Base-by-base conservation (phyloP, 345 rosid genomes). In the Gossypium mustelinum region DNA sequence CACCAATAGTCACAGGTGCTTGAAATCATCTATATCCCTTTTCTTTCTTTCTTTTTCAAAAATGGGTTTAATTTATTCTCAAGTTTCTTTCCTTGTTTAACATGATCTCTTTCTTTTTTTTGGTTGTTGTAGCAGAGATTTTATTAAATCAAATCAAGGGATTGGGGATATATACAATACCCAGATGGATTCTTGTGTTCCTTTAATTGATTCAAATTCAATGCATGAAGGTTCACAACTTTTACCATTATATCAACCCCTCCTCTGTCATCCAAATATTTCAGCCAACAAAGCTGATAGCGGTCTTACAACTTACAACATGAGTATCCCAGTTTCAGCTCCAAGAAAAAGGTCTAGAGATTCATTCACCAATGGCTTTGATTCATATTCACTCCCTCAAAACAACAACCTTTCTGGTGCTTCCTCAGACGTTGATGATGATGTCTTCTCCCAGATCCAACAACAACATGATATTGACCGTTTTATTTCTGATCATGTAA, bases 381-480 rank as follows among this genome's bases (percentile, higher is more conserved):
- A 83, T 71, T 77, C 76, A 51, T 77, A 61, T 68, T 27, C 71
- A 0, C 44, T 71, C 54, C 50, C 79, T 16, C 92, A 84, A 70
- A 87, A 84, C 81, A 77, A 75, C n/a, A 84, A 80, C 41, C 18
- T 82, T 51, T 76, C 81, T n/a, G 74, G 67, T 11, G 64, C 81
- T 27, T 73, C 84, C 1, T 78, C 89, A 1, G 64, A 65, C 70
- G 16, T 85, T 25, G 89, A 82, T 75, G 55, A 78, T 11, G 29
- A 85, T 2, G 16, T 84, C 73, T 29, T 78, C n/a, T 74, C 81
- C 11, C 89, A 85, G 81, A 85, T 89, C 76, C 91, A 89, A 5
- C 88, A 84, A 27, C 94, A 87, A 43, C 75, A 82, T 1, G 95
- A 90, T 74, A 79, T 88, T 62, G 89, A 90, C 70, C 79, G 78